Percentiles rank a stretch among this genome's conserved stretches.
Conservation (phyloP, 2,329 filamentous ascomycete species). For the Penicillium nordicum region DNA sequence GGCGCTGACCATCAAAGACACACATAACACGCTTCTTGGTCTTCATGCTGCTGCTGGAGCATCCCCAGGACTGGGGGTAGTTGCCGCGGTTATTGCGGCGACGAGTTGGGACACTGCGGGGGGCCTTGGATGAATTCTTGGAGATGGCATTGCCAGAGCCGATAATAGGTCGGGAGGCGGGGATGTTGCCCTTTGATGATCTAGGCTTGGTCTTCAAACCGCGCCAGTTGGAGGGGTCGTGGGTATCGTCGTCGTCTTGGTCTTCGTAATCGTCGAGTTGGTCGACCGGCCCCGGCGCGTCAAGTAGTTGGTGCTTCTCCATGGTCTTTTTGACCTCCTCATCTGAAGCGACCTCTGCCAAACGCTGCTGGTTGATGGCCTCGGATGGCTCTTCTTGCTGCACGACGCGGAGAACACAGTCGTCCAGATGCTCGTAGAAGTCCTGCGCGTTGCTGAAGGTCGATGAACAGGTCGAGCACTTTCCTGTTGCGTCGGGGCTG, state of each 20-base stretch:
- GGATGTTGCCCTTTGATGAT: conserved; percentile 50
- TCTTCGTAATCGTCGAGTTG: conserved; percentile 52
- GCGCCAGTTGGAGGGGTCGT: conserved; percentile 41
- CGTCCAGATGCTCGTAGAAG: conserved; percentile 92
- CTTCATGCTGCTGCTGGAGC: conserved; percentile 87
- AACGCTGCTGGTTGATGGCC: conserved; percentile 54
- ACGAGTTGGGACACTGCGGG: conserved; percentile 58
- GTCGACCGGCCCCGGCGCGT: conserved; percentile 50
- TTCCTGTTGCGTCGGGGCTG: conserved; percentile 73
- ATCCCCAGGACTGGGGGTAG: conserved; percentile 92
- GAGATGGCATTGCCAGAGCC: conserved; percentile 45
- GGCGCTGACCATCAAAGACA: conserved; percentile 82
- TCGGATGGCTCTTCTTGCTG: conserved; percentile 57
- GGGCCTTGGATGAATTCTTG: conserved; percentile 54
- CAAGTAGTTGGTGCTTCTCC: conserved; percentile 55
- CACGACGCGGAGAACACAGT: conserved; percentile 63
- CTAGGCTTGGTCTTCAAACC: conserved; percentile 48
- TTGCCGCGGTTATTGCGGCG: conserved; percentile 89
- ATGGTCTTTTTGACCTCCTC: conserved; percentile 56
- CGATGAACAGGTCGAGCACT: conserved; percentile 85
- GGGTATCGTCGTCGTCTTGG: conserved; percentile 56
- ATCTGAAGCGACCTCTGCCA: conserved; percentile 59
- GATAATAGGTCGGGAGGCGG: conserved; percentile 50
- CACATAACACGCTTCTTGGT: conserved; percentile 97
- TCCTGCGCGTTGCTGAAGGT: conserved; percentile 86